Conservation (phyloP, 345 rosid genomes). For the Sonneratia alba region DNA sequence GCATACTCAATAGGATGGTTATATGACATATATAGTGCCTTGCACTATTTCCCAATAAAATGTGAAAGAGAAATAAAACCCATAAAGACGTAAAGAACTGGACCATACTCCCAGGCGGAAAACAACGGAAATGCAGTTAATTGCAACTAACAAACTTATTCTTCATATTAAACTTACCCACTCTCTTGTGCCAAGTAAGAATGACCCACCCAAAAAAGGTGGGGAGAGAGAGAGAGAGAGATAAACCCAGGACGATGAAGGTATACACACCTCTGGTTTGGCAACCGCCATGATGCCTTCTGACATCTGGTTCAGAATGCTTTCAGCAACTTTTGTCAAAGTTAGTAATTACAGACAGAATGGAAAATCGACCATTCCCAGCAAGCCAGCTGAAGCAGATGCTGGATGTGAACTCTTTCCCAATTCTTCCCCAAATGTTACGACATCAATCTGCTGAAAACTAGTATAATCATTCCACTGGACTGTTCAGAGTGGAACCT, state of each 20-base stretch:
- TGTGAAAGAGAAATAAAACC: background rate
- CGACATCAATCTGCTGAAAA: background rate
- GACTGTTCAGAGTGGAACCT: background rate
- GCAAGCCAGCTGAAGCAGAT: background rate
- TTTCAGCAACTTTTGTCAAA: background rate
- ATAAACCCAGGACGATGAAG: background rate
- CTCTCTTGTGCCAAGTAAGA: background rate
- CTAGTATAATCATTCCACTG: background rate
- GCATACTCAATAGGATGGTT: background rate
- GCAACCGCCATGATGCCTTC: slow-evolving; percentile 58
- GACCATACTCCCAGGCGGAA: background rate
- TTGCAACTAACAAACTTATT: background rate
- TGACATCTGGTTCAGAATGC: slow-evolving; percentile 34
- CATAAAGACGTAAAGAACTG: background rate
- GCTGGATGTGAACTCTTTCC: background rate
- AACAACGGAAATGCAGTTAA: background rate
- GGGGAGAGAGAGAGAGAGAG: background rate
- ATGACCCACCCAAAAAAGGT: background rate
- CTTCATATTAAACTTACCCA: background rate
- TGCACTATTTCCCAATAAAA: background rate
- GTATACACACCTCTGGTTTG: slow-evolving; percentile 56
- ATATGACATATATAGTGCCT: background rate
- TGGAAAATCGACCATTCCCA: background rate
- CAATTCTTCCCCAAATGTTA: background rate
- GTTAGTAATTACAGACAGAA: background rate